Conservation (phyloP, 192 early-diverging fungal genomes). For the Diversispora eburnea region DNA sequence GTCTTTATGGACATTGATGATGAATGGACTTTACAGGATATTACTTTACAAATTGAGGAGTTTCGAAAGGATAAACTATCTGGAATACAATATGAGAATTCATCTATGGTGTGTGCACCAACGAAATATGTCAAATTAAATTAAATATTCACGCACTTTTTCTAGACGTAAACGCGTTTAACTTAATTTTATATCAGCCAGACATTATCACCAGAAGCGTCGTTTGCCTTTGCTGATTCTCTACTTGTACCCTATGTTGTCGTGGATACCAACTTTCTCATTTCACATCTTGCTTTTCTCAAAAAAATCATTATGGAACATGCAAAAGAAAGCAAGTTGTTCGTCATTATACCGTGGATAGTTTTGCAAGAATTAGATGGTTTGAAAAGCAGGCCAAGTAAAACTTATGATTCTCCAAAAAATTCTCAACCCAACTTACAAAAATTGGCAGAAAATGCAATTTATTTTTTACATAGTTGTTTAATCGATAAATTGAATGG, state of each 20-base stretch:
- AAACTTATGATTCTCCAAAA: conserved; percentile 17
- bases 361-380: conserved; percentile 57
- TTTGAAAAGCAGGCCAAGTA: conserved; percentile 36
- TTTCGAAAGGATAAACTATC: conserved; percentile 8
- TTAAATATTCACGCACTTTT: no score
- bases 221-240: not conserved
- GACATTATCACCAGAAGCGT: not conserved
- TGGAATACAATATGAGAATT: not conserved
- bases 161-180: not conserved
- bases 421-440: conserved; percentile 30
- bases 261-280: conserved; percentile 55
- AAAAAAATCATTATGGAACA: conserved; percentile 34
- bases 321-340: conserved; percentile 20
- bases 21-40: conserved; percentile 19
- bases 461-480: conserved; percentile 45
- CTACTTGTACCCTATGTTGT: conserved; percentile 31
- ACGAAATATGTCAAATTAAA: not conserved
- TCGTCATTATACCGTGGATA: conserved; percentile 55
- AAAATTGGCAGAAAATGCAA: conserved; percentile 46
- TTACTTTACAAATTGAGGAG: conserved; percentile 23
- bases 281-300: conserved; percentile 50
- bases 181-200: conserved; percentile 1
- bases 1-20: conserved; percentile 32
- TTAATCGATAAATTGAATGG: conserved; percentile 32
- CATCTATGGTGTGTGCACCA: not conserved